Evolutionary conservation across 2,329 filamentous ascomycete species (phyloP).

Genomic region (Calonectria pteridis): DNA sequence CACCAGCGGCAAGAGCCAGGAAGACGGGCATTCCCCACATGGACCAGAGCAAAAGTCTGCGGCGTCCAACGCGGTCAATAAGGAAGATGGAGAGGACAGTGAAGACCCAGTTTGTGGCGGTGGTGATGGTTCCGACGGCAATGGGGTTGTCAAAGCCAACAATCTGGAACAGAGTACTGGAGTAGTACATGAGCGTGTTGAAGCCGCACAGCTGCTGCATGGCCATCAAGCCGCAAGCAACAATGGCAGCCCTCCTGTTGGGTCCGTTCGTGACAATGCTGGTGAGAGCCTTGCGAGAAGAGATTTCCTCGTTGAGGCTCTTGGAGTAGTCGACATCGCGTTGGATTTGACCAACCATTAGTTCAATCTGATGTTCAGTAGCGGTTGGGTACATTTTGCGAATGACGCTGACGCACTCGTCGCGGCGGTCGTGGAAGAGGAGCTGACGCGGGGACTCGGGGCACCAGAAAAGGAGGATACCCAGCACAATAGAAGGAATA

Average conservation of each 20-base stretch:
- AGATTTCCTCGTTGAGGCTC: constrained; percentile 33
- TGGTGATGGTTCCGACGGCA: constrained; percentile 55
- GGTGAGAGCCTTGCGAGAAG: constrained; percentile 30
- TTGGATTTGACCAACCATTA: constrained; percentile 38
- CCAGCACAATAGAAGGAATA: constrained; percentile 35
- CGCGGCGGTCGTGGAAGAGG: constrained; percentile 45
- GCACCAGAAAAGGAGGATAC: constrained; percentile 33
- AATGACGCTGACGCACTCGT: constrained; percentile 44
- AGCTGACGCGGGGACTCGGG: constrained; percentile 39
- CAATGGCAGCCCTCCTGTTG: constrained; percentile 55
- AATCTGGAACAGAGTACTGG: constrained; percentile 36
- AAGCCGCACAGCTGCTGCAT: constrained; percentile 47
- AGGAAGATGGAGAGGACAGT: constrained; percentile 35
- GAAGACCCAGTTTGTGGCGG: constrained; percentile 34
- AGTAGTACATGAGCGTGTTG: constrained; percentile 43
- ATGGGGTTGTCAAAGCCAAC: constrained; percentile 52
- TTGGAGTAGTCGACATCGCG: constrained; percentile 28
- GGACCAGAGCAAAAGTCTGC: constrained; percentile 30
- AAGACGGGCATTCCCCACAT: constrained; percentile 39
- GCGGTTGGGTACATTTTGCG: constrained; percentile 32
- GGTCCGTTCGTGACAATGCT: constrained; percentile 50
- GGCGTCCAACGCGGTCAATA: constrained; percentile 32
- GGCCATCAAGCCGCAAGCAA: constrained; percentile 59
- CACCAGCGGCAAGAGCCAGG: constrained; percentile 26
- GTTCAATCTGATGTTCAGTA: constrained; percentile 44